Evolutionary conservation across 2,329 filamentous ascomycete species (phyloP), one percentile per base, ranked within the genome.

Genomic region (Blastomyces silverae): DNA sequence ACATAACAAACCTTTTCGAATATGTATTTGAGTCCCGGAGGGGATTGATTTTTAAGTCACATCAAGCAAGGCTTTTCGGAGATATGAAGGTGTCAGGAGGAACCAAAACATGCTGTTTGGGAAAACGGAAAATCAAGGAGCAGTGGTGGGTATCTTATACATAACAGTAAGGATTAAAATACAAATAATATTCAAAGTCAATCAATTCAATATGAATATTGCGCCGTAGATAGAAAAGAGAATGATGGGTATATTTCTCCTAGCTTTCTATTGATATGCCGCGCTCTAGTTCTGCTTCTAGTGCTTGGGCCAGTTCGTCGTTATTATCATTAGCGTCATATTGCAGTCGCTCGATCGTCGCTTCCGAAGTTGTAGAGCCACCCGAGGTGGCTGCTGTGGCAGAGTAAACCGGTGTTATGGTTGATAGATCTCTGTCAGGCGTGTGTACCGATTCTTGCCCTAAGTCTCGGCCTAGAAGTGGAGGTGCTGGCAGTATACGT

Each of bases 241-340:
- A 25, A 48, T 10, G 17, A 48, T 20, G 15, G 2, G 58, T 34
- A 60, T 17, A 46, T 60, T 46, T 60, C n/a, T 17, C 15, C 22
- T 44, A 48, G 20, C 56, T 11, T 58, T 42, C 3, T 15, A 34
- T 34, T 20, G 13, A 22, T 48, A 3, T 28, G 44, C 25, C 22
- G 6, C 58, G 39, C 8, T 64, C 68, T n/a, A 74, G 58, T 61
- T 74, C 72, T 63, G 66, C 67, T 61, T 74, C 72, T 66, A 73
- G 68, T 65, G 68, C 64, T 48, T 66, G 71, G 28, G 67, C 69
- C 22, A 74, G 61, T 22, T 73, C 70, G 28, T 73, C 72, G 52
- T 72, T 67, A 3, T 66, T 44, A 61, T 44, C 46, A 15, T 48
- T 52, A 28, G 39, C 22, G 20, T 28, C 22, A n/a, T n/a, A n/a